These are phyloP conservation scores for Penicillium italicum DNA, from an alignment of 2,329 filamentous ascomycete genomes.

Conservation along the genomic window DNA sequence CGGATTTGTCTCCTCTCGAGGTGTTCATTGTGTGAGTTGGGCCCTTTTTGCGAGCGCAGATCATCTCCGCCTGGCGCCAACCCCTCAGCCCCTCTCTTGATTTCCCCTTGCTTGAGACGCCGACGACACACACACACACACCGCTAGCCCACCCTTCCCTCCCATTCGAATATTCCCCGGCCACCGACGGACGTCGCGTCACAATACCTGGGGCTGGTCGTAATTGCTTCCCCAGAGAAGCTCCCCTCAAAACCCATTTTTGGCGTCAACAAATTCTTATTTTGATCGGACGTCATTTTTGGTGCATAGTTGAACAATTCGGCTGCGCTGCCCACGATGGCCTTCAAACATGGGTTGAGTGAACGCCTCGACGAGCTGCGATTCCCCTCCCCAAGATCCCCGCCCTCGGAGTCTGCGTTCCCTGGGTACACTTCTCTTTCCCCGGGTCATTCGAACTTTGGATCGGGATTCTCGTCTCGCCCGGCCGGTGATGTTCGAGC, in stretches of 20 bases:
- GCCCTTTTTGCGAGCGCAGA: slow-evolving; percentile 25
- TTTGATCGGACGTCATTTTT: slow-evolving; percentile 22
- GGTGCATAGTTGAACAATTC: slow-evolving; percentile 32
- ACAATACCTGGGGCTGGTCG: slow-evolving; percentile 12
- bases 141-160: slow-evolving; percentile 28
- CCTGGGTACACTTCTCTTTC: slow-evolving; percentile 70
- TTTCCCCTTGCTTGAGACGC: slow-evolving; percentile 34
- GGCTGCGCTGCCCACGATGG: slow-evolving; percentile 50
- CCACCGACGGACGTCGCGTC: slow-evolving; percentile 9
- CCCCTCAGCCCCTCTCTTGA: slow-evolving; percentile 38
- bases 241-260: slow-evolving; percentile 7
- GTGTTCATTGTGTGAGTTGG: slow-evolving; percentile 40
- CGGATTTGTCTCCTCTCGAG: slow-evolving; percentile 28
- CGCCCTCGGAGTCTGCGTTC: slow-evolving; percentile 71
- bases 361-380: slow-evolving; percentile 75
- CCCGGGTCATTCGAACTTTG: slow-evolving; percentile 62
- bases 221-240: slow-evolving; percentile 13
- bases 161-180: slow-evolving; percentile 13
- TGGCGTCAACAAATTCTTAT: slow-evolving; percentile 16
- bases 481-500: slow-evolving; percentile 66
- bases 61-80: slow-evolving; percentile 23
- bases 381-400: slow-evolving; percentile 72
- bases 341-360: slow-evolving; percentile 60
- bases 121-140: slow-evolving; percentile 25
- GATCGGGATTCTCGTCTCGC: slow-evolving; percentile 52